These are phyloP conservation scores for Dendrobium catenatum DNA, from an alignment of 106 monocot genomes.

Conservation along the genomic window DNA sequence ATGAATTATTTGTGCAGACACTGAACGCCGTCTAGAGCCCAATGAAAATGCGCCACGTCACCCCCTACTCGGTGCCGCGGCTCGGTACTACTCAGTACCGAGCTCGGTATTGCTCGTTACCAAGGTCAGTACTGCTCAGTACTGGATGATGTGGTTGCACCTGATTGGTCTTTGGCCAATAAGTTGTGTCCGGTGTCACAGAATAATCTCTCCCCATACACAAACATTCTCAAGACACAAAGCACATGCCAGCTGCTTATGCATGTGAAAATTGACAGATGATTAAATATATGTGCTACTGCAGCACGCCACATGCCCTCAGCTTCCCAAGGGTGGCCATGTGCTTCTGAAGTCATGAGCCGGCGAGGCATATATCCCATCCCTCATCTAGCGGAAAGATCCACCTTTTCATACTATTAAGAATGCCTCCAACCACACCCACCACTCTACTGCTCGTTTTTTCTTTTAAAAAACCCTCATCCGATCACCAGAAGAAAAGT, in stretches of 20 bases:
- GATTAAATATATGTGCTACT: constrained; percentile 7
- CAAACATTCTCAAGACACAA: neutral
- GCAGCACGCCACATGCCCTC: constrained; percentile 1
- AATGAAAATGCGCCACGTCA: no score
- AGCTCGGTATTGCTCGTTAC: no score
- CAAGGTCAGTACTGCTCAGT: no score
- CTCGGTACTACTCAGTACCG: no score
- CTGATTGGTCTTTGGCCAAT: no score
- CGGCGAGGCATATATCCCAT: neutral
- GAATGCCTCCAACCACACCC: neutral
- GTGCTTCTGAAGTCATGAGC: neutral
- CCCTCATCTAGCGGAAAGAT: neutral
- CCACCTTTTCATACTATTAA: neutral
- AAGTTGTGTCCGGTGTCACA: no score
- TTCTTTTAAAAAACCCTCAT: neutral
- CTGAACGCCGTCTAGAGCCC: no score
- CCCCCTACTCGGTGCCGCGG: no score
- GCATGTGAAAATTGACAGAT: neutral
- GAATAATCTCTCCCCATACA: neutral
- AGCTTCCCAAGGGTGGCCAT: neutral
- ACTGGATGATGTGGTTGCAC: no score
- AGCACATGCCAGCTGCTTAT: neutral
- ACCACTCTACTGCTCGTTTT: neutral
- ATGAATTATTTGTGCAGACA: neutral
- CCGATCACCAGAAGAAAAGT: neutral